Evolutionary conservation across 1,139 yeast species (phyloP).

Genomic region (Hanseniaspora sp.): DNA sequence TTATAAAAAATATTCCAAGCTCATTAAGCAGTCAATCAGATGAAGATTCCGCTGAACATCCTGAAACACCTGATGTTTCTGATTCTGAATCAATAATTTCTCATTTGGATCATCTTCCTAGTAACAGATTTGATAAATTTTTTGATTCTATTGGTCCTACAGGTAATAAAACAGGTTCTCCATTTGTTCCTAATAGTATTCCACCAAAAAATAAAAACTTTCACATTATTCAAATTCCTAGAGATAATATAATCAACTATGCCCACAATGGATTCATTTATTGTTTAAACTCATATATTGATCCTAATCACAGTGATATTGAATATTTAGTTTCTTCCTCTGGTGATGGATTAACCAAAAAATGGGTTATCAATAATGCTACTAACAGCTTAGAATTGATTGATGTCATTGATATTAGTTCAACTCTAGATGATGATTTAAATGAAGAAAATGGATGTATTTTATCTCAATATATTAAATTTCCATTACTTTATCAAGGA

Average conservation of each 20-base stretch:
- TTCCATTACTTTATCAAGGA: constrained; percentile 68
- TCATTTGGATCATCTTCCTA: constrained; percentile 40
- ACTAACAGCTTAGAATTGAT: constrained; percentile 15
- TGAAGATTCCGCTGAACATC: constrained; percentile 15
- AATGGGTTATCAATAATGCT: constrained; percentile 46
- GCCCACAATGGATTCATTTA: constrained; percentile 91
- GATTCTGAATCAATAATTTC: background rate
- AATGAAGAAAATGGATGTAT: constrained; percentile 53
- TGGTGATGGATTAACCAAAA: constrained; percentile 75
- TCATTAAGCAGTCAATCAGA: constrained; percentile 15
- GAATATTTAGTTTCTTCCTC: constrained; percentile 58
- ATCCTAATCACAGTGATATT: constrained; percentile 24
- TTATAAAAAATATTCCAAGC: constrained; percentile 17
- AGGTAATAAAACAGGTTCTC: constrained; percentile 33
- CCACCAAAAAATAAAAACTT: background rate
- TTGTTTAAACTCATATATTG: constrained; percentile 37
- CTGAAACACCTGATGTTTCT: background rate
- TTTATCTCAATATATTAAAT: constrained; percentile 51
- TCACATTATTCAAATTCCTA: constrained; percentile 50
- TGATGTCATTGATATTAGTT: constrained; percentile 2
- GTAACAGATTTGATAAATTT: constrained; percentile 69
- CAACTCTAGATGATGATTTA: constrained; percentile 19
- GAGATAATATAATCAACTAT: constrained; percentile 54
- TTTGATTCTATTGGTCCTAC: constrained; percentile 88
- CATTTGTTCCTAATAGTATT: constrained; percentile 6